Evolutionary conservation across 1,284 basidiomycete species (phyloP), one percentile per base, ranked within the genome.

Genomic region (Pulchroboletus neoregius): DNA sequence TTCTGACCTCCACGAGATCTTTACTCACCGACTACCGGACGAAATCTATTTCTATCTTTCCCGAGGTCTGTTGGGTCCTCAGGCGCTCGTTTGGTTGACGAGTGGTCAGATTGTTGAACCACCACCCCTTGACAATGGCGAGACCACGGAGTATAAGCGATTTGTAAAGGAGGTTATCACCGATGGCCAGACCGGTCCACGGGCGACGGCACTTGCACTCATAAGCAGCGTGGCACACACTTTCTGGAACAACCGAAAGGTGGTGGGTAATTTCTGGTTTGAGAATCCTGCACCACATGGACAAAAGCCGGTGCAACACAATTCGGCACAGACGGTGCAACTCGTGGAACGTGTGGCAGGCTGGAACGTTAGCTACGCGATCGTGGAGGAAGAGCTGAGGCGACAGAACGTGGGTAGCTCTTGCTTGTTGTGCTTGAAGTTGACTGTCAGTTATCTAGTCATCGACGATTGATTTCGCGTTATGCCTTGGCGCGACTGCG

Each of bases 31-130:
- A 30, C 76, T 99, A 13, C 95, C 96, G 0, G 95, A 99, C 68
- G 94, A 99, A 65, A 78, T 98, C 48, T 98, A 95, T 72, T 95
- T 88, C 68, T 95, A 97, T 66, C 79, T 99, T 49, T 97, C 94
- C 38, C 83, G 93, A 13, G 95, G 95, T 6, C 78, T 99, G 22
- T 70, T 98, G 48, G 84, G 85, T 10, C 87, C 93, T 0, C 87
- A 90, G 55, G 83, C 93, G 8, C 79, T 99, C 13, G 86, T 93
- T 18, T 95, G 92, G 85, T 79, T 99, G 46, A 91, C 91, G 6
- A 85, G 80, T 22, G 94, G 84, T 58, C 80, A 87, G 71, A 79
- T 95, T 51, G 72, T 88, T 46, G 95, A 99, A 68, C 78, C 79
- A 36, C 91, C 93, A 11, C 96, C 96, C 13, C 75, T 99, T 44